Conservation (phyloP, 805 yeast genomes). For the Wickerhamiella cacticola region DNA sequence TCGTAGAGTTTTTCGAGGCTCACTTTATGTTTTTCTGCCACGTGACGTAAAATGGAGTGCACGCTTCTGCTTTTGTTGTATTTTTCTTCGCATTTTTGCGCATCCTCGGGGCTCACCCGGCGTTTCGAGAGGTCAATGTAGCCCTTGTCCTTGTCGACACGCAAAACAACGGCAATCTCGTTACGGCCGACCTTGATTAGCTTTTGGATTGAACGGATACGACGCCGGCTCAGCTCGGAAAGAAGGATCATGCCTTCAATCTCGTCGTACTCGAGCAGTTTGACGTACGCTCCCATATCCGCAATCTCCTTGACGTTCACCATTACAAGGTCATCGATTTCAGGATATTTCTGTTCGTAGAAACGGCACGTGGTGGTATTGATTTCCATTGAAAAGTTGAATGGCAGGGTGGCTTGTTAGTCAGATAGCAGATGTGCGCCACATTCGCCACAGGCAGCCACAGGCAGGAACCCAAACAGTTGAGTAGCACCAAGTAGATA, state of each 20-base stretch:
- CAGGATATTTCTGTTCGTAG: conserved; percentile 97
- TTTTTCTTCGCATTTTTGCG: conserved; percentile 92
- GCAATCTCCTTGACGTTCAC: conserved; percentile 86
- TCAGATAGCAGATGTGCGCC: no score
- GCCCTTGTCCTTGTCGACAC: conserved; percentile 98
- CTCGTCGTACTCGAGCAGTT: conserved; percentile 89
- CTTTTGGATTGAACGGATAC: conserved; percentile 95
- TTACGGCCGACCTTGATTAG: conserved; percentile 96
- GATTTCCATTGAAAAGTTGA: conserved; percentile 19
- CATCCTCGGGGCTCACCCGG: conserved; percentile 96
- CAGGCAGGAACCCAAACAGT: no score
- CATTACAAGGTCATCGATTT: conserved; percentile 97
- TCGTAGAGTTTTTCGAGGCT: conserved; percentile 77
- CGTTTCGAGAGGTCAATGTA: conserved; percentile 95
- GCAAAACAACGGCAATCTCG: conserved; percentile 93
- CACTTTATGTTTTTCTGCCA: conserved; percentile 90
- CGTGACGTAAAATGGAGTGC: conserved; percentile 94
- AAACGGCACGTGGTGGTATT: conserved; percentile 74
- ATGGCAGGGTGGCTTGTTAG: no score
- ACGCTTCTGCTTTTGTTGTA: conserved; percentile 95
- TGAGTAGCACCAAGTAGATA: no score
- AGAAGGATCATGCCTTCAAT: conserved; percentile 97
- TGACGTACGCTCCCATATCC: conserved; percentile 97
- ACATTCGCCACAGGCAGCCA: no score
- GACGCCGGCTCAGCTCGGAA: conserved; percentile 94